Evolutionary conservation across 352 stramenopile genomes (phyloP), one percentile per base, ranked within the genome.

Genomic region (Pythium guiyangense): DNA sequence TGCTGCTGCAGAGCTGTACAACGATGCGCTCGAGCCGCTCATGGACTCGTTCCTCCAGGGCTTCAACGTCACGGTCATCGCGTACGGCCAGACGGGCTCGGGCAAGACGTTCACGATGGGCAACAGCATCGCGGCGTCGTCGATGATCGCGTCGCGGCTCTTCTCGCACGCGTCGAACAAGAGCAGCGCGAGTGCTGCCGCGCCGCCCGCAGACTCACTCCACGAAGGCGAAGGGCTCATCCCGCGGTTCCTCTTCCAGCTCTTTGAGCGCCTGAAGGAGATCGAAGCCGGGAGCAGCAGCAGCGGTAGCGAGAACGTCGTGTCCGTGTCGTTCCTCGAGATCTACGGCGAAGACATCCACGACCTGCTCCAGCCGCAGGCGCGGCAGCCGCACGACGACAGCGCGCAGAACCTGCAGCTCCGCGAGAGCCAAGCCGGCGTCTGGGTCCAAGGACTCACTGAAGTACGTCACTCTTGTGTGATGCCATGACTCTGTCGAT

Each of bases 301-400:
- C 6, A 44, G 4, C n/a, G 18, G 18, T n/a, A 37, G 31, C 31
- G 71, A 69, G 1, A 65, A 70, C 51, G 67, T 88, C 44, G 66
- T 94, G 3, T 87, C 77, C 0, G 86, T 94, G n/a, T 96, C 86
- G 4, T 96, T 92, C 61, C 74, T 99, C 6, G 97, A 99, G 71
- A 98, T 99, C 17, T 99, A 99, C 47, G 95, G 95, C 22, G 94
- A 99, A 73, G 95, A 99, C 57, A 97, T 99, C 52, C 87, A 96
- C 59, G 96, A 99, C 68, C 65, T 99, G 31, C 69, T 99, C 1
- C 72, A 37, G 22, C 48, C 94, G 45, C 71, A 67, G 10, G 17
- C 62, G n/a, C 66, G 67, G n/a, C 26, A 48, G 14, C 60, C 67
- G 35, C 62, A 61, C 4, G 61, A 63, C 35, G 65, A 71, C 45